Conservation (phyloP, 805 yeast genomes). For the Wickerhamomyces bisporus region DNA sequence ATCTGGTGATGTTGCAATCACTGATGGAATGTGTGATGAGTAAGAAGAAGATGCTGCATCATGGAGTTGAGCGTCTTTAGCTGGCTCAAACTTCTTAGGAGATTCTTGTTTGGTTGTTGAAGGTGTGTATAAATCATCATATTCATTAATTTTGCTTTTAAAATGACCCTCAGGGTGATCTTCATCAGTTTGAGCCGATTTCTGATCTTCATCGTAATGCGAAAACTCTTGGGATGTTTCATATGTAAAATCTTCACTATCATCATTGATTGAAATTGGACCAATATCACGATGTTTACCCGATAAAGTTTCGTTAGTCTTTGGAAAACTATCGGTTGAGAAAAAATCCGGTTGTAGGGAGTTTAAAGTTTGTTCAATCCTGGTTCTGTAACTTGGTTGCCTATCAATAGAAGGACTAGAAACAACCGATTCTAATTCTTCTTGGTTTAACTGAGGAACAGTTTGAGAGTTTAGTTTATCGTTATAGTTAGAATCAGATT, state of each 20-base stretch:
- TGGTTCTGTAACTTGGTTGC: conserved; percentile 22
- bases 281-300: conserved; percentile 1
- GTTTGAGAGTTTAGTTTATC: conserved; percentile 4
- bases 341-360: conserved; percentile 17
- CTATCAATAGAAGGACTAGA: conserved; percentile 13
- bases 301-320: conserved; percentile 11
- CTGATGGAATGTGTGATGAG: conserved; percentile 19
- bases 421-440: neutral
- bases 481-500: neutral
- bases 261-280: neutral
- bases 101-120: neutral
- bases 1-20: conserved; percentile 11
- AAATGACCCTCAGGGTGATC: neutral
- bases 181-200: no score
- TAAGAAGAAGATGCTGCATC: conserved; percentile 22
- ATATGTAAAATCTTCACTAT: neutral
- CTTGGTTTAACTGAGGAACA: conserved; percentile 9
- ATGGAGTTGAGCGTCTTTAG: no score
- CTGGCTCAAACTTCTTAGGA: no score
- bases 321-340: conserved; percentile 11
- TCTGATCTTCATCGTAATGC: neutral
- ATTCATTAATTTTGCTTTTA: neutral
- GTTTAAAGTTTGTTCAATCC: conserved; percentile 20
- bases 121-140: conserved; percentile 1
- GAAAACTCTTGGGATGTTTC: neutral